Evolutionary conservation across 148 eudicot genomes (phyloP), one percentile per base, ranked within the genome.

Genomic region (Arbutus unedo): DNA sequence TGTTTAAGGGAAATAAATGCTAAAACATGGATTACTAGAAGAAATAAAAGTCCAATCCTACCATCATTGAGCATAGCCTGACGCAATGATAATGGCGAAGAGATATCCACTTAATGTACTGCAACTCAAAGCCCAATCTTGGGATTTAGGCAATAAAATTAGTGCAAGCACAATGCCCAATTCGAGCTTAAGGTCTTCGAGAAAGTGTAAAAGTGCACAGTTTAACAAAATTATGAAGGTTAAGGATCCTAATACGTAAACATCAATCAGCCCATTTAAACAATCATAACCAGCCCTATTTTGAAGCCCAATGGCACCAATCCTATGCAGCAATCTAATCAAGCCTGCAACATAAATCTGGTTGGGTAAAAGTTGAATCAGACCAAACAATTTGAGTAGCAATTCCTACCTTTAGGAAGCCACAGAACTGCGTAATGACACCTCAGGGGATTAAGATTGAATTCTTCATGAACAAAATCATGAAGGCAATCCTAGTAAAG

Each of bases 241-340:
- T 48, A 44, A 71, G 3, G 75, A 71, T 44, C 49, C 49, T 44
- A 43, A 14, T 10, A 47, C n/a, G 47, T 48, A 8, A 74, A 74
- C 77, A 74, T 3, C 77, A 74, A 74, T 21, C 77, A 74, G 77
- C 54, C 77, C 77, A 48, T 74, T 48, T n/a, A 74, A 74, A 21
- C 41, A 8, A 19, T 74, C 77, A 74, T 47, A 45, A 31, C 54
- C 31, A 16, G 25, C 55, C 55, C 25, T 48, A 74, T 16, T n/a
- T 38, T 3, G 25, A 48, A 16, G 75, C 50, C 23, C 75, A 43
- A 18, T 15, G 75, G 21, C 49, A 43, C 21, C 75, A 71, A 44
- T 19, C 75, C 10, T 43, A 44, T 0, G 47, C 45, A 71, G 21
- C 49, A 71, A 71, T 70, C 74, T 47, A 70, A 14, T 70, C 48